Evolutionary conservation across 129 eudicot species (phyloP).

Genomic region (Scalesia atractyloides): DNA sequence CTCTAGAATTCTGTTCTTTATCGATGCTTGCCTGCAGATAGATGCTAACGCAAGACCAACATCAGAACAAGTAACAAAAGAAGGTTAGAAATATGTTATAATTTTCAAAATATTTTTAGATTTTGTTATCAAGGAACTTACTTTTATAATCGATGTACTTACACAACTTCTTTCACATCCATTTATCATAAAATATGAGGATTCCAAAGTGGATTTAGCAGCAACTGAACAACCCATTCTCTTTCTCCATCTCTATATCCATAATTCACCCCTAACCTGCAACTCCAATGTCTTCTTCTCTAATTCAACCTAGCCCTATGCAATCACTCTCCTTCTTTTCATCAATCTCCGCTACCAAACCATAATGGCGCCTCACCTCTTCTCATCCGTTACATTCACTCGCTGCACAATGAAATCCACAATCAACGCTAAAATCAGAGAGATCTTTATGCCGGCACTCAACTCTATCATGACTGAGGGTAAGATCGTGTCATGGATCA

Average conservation of each 20-base stretch:
- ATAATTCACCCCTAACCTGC: no score
- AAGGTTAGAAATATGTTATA: neutral
- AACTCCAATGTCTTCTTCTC: no score
- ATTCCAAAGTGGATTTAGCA: slow-evolving; percentile 60
- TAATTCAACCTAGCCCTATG: no score
- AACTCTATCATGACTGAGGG: slow-evolving; percentile 98
- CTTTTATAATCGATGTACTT: slow-evolving; percentile 5
- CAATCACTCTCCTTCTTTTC: no score
- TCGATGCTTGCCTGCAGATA: slow-evolving; percentile 85
- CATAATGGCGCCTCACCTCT: no score
- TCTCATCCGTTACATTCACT: no score
- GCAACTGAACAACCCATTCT: no score
- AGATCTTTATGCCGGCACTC: slow-evolving; percentile 94
- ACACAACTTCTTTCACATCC: slow-evolving; percentile 90
- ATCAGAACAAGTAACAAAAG: slow-evolving; percentile 77
- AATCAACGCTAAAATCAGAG: slow-evolving; percentile 72
- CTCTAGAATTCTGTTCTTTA: slow-evolving; percentile 91
- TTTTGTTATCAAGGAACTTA: slow-evolving; percentile 10
- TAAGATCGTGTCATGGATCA: slow-evolving; percentile 83
- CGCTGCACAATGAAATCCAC: slow-evolving; percentile 6
- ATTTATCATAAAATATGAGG: slow-evolving; percentile 60
- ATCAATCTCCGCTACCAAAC: no score
- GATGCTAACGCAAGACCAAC: slow-evolving; percentile 93
- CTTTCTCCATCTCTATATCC: no score
- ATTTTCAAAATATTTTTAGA: neutral